Conservation (phyloP, 2,329 filamentous ascomycete species). For the Fusarium hostae region DNA sequence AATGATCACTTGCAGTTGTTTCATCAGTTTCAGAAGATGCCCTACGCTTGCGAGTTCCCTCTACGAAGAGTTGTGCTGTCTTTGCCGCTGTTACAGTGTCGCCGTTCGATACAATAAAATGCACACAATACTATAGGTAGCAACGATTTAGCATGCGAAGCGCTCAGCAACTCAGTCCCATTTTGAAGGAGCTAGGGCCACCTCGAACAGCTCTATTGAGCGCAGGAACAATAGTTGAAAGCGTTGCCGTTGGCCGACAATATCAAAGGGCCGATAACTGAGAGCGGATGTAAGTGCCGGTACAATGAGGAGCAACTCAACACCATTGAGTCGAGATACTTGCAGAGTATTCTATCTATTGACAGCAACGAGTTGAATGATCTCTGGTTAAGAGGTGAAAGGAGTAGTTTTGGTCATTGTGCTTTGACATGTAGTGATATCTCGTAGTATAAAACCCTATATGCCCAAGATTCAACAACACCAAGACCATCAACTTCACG, state of each 20-base stretch:
- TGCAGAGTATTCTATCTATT: neutral
- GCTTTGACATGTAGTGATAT: neutral
- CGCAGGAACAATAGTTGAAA: neutral
- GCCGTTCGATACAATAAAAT: neutral
- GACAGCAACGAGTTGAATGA: neutral
- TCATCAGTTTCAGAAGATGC: neutral
- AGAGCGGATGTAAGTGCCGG: neutral
- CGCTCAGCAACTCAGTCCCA: neutral
- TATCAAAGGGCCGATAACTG: conserved; percentile 21
- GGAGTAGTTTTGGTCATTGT: neutral
- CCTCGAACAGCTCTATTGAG: neutral
- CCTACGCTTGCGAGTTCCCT: too few relatives aligned
- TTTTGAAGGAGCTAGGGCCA: neutral
- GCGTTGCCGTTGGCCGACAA: conserved; percentile 2
- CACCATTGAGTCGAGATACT: conserved; percentile 1
- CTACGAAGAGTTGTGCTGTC: neutral
- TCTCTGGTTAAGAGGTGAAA: neutral
- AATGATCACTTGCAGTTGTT: neutral
- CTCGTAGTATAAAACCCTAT: conserved; percentile 1
- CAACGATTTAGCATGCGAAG: neutral
- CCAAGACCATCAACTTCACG: neutral
- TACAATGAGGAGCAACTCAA: neutral
- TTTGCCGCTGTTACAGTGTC: neutral
- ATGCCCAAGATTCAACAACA: conserved; percentile 1
- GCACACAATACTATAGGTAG: neutral